Evolutionary conservation across 345 rosid genomes (phyloP), one percentile per base, ranked within the genome.

Genomic region (Dovyalis caffra): DNA sequence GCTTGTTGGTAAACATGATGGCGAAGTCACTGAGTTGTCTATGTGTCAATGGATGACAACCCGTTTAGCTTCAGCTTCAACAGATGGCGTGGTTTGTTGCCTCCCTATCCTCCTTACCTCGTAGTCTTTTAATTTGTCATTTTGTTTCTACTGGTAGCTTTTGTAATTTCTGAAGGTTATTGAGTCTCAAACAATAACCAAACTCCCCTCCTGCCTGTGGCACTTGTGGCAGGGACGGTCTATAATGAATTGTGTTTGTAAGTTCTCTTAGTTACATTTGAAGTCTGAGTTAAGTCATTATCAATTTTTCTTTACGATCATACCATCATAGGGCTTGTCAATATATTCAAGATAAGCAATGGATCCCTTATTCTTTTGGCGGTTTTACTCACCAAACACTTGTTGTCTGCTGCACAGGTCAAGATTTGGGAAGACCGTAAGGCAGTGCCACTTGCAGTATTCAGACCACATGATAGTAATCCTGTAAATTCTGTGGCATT

Each of bases 371-470:
- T 70, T 25, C 31, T 61, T 53, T 65, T 35, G 32, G 8, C 64
- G 49, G n/a, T 21, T 28, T 43, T 67, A 51, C 66, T 80, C 10
- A 37, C 69, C 51, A 67, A 78, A 61, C n/a, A 34, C 23, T 71
- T 3, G 29, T 70, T 15, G 68, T 53, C 62, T 74, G 51, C 69
- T 62, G 74, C 89, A 8, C 61, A 95, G 99, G 85, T 95, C 64
- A 95, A 95, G 83, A 90, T 95, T 74, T 95, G 99, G 99, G 95
- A 91, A 78, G 97, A 92, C 71, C 87, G 81, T 68, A 95, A 89
- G 83, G 77, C 82, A 60, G 81, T 68, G 23, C 93, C 97, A 64
- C 90, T 92, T 82, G 80, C 82, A 61, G 81, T 89, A 58, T 82
- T 95, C 83, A 92, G 86, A 80, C 98, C 99, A 45, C 89, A 95